A percentile compares a stretch with the other conserved stretches of the same genome.
These are phyloP conservation scores for Pelargonium citronellum DNA, from an alignment of 441 rosid species.

Conservation along the genomic window DNA sequence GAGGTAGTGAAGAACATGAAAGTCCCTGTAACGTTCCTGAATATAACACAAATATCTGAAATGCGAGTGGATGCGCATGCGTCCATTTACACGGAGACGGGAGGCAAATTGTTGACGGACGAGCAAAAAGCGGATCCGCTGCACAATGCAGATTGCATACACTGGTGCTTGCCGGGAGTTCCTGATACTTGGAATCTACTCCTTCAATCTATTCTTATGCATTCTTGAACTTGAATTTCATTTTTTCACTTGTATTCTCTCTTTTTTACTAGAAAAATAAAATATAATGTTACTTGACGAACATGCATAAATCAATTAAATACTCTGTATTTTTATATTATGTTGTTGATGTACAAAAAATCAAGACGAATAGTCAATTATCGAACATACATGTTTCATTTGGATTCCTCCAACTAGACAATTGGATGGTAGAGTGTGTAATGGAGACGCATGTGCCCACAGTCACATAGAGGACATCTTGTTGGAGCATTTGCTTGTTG, in stretches of 20 bases:
- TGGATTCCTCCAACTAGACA: too few species aligned
- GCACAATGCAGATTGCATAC: slow-evolving; percentile 78
- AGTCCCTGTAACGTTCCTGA: slow-evolving; percentile 56
- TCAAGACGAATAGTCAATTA: too few species aligned
- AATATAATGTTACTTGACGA: background rate
- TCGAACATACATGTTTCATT: too few species aligned
- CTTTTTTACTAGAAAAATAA: background rate
- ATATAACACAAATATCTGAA: slow-evolving; percentile 79
- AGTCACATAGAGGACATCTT: too few species aligned
- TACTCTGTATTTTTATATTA: too few species aligned
- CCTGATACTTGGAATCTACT: slow-evolving; percentile 82
- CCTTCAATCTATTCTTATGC: slow-evolving; percentile 13
- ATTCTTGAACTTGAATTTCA: background rate
- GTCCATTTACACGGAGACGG: slow-evolving; percentile 67
- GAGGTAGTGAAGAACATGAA: slow-evolving; percentile 49
- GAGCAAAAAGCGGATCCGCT: slow-evolving; percentile 62
- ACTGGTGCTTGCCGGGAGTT: slow-evolving; percentile 86
- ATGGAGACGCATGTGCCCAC: too few species aligned
- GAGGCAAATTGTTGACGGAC: slow-evolving; percentile 59
- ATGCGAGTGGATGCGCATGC: slow-evolving; percentile 76
- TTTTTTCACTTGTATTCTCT: background rate
- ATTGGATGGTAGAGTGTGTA: too few species aligned
- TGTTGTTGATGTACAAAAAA: too few species aligned
- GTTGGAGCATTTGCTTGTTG: too few species aligned
- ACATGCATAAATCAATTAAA: background rate